phyloP scores from a whole-genome alignment of 2,329 filamentous ascomycete genomes.

The Chaetomium sp. region DNA sequence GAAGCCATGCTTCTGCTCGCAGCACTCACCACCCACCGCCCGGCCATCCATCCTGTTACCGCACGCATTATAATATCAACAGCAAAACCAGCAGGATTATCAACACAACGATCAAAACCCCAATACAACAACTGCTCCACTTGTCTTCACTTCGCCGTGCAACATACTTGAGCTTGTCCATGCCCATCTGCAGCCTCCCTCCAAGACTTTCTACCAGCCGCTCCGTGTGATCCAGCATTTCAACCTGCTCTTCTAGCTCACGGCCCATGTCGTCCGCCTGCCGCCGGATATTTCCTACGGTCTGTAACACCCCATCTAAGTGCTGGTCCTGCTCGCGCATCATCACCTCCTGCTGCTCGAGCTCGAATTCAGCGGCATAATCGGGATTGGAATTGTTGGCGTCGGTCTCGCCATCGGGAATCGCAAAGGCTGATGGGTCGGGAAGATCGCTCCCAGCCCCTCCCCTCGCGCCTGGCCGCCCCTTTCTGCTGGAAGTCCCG shows the following conservation, averaged over 20 bases:
- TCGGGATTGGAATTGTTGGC: conserved; percentile 35
- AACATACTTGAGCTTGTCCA: conserved; percentile 79
- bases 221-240: conserved; percentile 83
- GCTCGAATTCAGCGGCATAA: conserved; percentile 76
- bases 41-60: neutral
- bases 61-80: conserved; percentile 45
- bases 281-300: conserved; percentile 80
- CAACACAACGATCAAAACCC: conserved; percentile 76
- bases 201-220: conserved; percentile 79
- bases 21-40: neutral
- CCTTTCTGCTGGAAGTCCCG: conserved; percentile 9
- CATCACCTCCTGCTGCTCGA: conserved; percentile 83
- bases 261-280: conserved; percentile 95
- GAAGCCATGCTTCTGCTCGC: no score
- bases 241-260: conserved; percentile 89
- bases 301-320: conserved; percentile 85
- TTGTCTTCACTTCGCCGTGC: conserved; percentile 86
- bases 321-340: conserved; percentile 94
- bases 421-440: conserved; percentile 50
- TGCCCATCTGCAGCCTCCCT: conserved; percentile 74
- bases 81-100: conserved; percentile 81
- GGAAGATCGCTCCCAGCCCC: conserved; percentile 36
- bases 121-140: conserved; percentile 85
- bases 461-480: conserved; percentile 17
- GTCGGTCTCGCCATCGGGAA: conserved; percentile 44